Conservation (phyloP, 768 basidiomycete species). For the Mrakia gelida region DNA sequence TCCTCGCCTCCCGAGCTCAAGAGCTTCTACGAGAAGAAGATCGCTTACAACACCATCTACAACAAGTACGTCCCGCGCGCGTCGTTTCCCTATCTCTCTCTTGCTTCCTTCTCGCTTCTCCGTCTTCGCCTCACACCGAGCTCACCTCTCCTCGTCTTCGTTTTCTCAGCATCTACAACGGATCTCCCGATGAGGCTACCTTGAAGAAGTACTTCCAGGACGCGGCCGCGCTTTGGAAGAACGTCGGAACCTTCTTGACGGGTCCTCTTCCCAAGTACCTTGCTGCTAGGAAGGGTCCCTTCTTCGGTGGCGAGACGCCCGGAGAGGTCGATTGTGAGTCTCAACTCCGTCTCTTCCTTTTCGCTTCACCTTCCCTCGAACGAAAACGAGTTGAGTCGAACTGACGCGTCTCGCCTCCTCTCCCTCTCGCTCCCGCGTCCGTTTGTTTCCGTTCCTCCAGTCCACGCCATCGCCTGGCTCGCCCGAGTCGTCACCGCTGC, state of each 20-base stretch:
- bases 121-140: neutral
- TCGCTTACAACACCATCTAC: conserved; percentile 11
- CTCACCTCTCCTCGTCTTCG: neutral
- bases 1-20: conserved; percentile 22
- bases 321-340: conserved; percentile 30
- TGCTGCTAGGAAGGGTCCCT: conserved; percentile 46
- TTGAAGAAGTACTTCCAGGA: conserved; percentile 16
- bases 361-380: neutral
- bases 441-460: neutral
- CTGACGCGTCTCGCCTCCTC: neutral
- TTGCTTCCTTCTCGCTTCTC: neutral
- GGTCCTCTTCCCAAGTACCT: conserved; percentile 52
- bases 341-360: neutral
- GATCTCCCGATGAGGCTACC: neutral
- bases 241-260: conserved; percentile 43
- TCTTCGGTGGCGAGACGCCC: conserved; percentile 10
- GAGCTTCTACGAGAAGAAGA: conserved; percentile 25
- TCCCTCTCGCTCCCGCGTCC: too few relatives aligned
- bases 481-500: conserved; percentile 22
- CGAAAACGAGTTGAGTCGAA: neutral
- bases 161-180: conserved; percentile 21
- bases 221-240: conserved; percentile 15
- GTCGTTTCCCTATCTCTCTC: neutral
- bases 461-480: conserved; percentile 32
- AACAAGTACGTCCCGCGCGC: neutral